phyloP scores from a whole-genome alignment of 2,329 filamentous ascomycete genomes.

The Aotearoamyces nothofagi region DNA sequence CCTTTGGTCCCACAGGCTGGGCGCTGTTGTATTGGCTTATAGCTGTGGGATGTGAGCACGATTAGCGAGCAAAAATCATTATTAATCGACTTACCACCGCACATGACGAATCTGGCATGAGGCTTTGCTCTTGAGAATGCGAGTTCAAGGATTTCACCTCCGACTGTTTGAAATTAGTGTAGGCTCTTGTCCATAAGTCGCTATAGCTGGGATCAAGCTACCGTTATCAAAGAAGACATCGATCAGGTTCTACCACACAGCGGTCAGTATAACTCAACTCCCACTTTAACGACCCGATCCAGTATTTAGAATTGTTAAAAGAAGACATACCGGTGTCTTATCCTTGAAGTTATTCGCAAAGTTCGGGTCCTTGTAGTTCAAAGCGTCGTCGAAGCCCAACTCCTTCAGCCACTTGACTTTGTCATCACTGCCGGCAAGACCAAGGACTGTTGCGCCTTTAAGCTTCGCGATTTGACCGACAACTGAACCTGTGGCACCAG shows the following conservation, averaged over 20 bases:
- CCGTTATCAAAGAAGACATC: constrained; percentile 60
- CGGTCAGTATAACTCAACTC: too few species aligned
- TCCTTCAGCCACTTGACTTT: constrained; percentile 54
- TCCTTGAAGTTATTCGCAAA: constrained; percentile 44
- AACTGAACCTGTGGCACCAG: constrained; percentile 63
- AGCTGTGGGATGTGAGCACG: constrained; percentile 7
- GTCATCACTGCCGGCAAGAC: constrained; percentile 49
- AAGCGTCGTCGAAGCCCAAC: constrained; percentile 49
- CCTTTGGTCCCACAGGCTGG: constrained; percentile 38
- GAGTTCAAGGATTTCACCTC: constrained; percentile 54
- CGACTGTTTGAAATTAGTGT: constrained; percentile 26
- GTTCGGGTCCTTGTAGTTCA: constrained; percentile 54
- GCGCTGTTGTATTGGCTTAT: constrained; percentile 55
- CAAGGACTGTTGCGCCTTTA: constrained; percentile 45
- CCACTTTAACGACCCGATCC: too few species aligned
- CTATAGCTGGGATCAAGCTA: too few species aligned
- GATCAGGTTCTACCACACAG: constrained; percentile 38
- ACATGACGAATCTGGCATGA: constrained; percentile 53
- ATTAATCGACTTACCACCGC: constrained; percentile 35
- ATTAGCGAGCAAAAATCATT: neutral
- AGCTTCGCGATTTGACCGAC: constrained; percentile 68
- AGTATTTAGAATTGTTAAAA: too few species aligned
- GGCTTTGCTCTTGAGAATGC: constrained; percentile 47
- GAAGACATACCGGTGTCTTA: constrained; percentile 32
- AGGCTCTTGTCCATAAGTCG: neutral